Percentiles rank a stretch among this genome's conserved stretches.
Evolutionary conservation across 2,329 filamentous ascomycete genomes (phyloP).

Genomic region (Cucurbitaria berberidis): DNA sequence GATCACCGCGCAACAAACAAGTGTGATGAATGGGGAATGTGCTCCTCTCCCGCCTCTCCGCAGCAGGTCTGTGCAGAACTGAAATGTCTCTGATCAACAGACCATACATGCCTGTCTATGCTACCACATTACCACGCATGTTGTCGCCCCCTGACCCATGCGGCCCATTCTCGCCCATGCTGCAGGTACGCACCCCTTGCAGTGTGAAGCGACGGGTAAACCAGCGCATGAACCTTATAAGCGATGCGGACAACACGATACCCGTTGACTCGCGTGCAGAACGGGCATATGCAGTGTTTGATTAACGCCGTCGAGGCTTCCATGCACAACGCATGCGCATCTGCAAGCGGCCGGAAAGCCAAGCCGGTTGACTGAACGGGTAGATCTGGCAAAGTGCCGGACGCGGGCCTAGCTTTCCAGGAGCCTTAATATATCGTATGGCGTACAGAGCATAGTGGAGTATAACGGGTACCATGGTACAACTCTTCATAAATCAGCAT

Average conservation of each 20-base stretch:
- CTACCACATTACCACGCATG: not conserved
- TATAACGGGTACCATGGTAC: too few relatives aligned
- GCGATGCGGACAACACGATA: constrained; percentile 5
- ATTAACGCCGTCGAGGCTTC: constrained; percentile 3
- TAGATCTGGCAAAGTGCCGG: not conserved
- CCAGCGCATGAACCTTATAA: constrained; percentile 1
- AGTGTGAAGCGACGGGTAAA: constrained; percentile 13
- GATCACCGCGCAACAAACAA: not conserved
- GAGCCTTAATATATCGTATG: not conserved
- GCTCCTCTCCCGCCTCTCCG: not conserved
- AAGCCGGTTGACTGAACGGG: not conserved
- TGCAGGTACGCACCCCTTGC: constrained; percentile 6
- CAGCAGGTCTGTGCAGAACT: constrained; percentile 2
- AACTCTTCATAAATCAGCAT: not conserved
- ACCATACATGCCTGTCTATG: not conserved
- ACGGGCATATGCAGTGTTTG: constrained; percentile 4
- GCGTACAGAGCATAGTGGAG: not conserved
- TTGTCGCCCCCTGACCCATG: not conserved
- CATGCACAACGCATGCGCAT: not conserved
- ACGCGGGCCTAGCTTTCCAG: too few relatives aligned
- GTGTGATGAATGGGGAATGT: not conserved
- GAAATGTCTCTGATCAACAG: not conserved
- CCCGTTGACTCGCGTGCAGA: constrained; percentile 14
- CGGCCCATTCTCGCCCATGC: constrained; percentile 1
- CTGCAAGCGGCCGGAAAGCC: not conserved